phyloP scores from a whole-genome alignment of 2,329 filamentous ascomycete species.

The Colletotrichum sp. region DNA sequence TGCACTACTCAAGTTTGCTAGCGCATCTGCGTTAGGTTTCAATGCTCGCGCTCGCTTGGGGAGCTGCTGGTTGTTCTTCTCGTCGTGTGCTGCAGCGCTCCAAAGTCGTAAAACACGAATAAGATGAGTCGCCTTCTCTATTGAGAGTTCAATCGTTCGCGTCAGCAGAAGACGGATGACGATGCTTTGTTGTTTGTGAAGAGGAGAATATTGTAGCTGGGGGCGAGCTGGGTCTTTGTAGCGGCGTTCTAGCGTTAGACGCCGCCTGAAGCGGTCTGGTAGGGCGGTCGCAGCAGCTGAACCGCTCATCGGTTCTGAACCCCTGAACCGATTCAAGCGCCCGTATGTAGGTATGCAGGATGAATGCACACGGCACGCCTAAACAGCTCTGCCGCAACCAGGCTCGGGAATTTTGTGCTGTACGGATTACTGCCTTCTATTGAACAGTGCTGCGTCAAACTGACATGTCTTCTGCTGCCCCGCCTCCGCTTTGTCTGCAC shows the following conservation, averaged over 20 bases:
- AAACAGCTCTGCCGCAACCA: too few relatives aligned
- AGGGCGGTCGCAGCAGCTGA: not conserved
- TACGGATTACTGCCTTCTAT: not conserved
- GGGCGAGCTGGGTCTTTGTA: not conserved
- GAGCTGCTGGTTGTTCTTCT: not conserved
- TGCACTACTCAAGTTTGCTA: not conserved
- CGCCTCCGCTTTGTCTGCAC: not conserved
- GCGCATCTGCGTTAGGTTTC: not conserved
- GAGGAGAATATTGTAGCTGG: not conserved
- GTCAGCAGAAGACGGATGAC: not conserved
- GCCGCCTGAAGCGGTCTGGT: not conserved
- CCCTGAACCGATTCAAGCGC: not conserved
- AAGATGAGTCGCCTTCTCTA: not conserved
- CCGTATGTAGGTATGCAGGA: not conserved
- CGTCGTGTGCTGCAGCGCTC: not conserved
- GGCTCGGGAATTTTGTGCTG: too few relatives aligned
- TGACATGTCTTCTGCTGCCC: not conserved
- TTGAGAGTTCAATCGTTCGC: not conserved
- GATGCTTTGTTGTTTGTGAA: not conserved
- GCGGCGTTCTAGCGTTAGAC: not conserved
- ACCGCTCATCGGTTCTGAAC: not conserved
- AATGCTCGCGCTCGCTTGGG: not conserved
- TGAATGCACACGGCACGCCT: not conserved
- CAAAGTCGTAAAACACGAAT: not conserved
- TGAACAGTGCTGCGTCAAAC: not conserved